Evolutionary conservation across 2,329 filamentous ascomycete genomes (phyloP).

Genomic region (Eutypa lata): DNA sequence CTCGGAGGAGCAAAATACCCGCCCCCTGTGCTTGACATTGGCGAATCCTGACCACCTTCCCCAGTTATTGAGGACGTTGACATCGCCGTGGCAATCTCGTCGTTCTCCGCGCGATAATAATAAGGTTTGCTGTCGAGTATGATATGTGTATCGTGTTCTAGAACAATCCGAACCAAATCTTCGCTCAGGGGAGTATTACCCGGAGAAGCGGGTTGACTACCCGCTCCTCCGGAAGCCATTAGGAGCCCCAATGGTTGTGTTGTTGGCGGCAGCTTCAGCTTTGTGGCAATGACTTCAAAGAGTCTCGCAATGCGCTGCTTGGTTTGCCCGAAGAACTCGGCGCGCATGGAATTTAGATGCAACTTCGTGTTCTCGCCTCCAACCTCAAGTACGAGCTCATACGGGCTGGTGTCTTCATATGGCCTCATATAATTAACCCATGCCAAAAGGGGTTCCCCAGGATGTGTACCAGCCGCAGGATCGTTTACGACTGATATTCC

Average conservation of each 20-base stretch:
- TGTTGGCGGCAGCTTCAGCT: slow-evolving; percentile 65
- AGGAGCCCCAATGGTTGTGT: slow-evolving; percentile 62
- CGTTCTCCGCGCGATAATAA: slow-evolving; percentile 25
- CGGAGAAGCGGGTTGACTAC: slow-evolving; percentile 61
- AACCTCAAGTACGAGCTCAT: slow-evolving; percentile 79
- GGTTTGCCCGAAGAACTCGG: slow-evolving; percentile 70
- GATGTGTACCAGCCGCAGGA: slow-evolving; percentile 21
- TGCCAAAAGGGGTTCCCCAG: slow-evolving; percentile 30
- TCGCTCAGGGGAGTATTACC: slow-evolving; percentile 69
- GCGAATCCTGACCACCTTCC: slow-evolving; percentile 30
- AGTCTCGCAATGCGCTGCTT: slow-evolving; percentile 69
- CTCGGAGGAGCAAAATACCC: slow-evolving; percentile 36
- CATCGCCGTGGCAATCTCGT: slow-evolving; percentile 22
- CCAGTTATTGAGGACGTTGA: slow-evolving; percentile 32
- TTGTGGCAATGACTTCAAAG: slow-evolving; percentile 77
- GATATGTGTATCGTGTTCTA: slow-evolving; percentile 60
- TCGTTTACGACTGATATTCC: slow-evolving; percentile 67
- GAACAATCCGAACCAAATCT: slow-evolving; percentile 62
- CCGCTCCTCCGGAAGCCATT: slow-evolving; percentile 62
- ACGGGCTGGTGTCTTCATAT: slow-evolving; percentile 71
- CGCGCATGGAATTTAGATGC: slow-evolving; percentile 44
- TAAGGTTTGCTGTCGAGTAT: slow-evolving; percentile 55
- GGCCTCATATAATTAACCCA: slow-evolving; percentile 81
- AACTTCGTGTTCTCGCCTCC: slow-evolving; percentile 58
- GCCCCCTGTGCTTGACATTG: slow-evolving; percentile 20